phyloP scores from a whole-genome alignment of 1,284 basidiomycete genomes.

The Ceratobasidium sp. region DNA sequence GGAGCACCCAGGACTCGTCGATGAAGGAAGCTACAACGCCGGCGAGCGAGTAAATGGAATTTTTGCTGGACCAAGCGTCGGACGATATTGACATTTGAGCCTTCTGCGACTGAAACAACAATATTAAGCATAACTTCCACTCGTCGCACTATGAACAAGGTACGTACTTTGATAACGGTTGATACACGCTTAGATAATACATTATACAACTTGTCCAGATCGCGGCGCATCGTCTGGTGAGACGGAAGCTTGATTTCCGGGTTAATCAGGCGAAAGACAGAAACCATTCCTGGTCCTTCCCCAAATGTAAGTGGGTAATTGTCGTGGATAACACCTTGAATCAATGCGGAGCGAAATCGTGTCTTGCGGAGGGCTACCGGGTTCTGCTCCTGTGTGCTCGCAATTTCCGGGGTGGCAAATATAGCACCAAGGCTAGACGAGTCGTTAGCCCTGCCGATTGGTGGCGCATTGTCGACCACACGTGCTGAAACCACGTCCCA shows the following conservation, averaged over 20 bases:
- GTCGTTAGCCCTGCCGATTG: background rate
- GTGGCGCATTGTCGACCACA: no score
- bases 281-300: slow-evolving; percentile 5
- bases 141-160: no score
- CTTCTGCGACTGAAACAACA: background rate
- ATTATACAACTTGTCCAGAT: background rate
- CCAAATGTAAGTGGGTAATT: slow-evolving; percentile 12
- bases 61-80: slow-evolving; percentile 31
- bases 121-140: background rate
- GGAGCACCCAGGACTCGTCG: slow-evolving; percentile 1
- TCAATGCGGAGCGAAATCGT: background rate
- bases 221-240: slow-evolving; percentile 13
- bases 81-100: background rate
- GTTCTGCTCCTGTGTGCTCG: background rate
- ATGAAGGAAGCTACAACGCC: slow-evolving; percentile 22
- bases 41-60: slow-evolving; percentile 13
- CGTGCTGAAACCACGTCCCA: background rate
- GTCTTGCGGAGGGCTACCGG: background rate
- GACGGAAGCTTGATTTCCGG: background rate
- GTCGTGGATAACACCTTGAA: slow-evolving; percentile 13
- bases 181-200: background rate
- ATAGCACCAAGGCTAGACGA: background rate
- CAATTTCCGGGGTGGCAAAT: background rate
- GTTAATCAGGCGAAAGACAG: background rate
- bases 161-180: background rate